Evolutionary conservation across 768 basidiomycete species (phyloP), one percentile per base, ranked within the genome.

Genomic region (Lactarius indigo): DNA sequence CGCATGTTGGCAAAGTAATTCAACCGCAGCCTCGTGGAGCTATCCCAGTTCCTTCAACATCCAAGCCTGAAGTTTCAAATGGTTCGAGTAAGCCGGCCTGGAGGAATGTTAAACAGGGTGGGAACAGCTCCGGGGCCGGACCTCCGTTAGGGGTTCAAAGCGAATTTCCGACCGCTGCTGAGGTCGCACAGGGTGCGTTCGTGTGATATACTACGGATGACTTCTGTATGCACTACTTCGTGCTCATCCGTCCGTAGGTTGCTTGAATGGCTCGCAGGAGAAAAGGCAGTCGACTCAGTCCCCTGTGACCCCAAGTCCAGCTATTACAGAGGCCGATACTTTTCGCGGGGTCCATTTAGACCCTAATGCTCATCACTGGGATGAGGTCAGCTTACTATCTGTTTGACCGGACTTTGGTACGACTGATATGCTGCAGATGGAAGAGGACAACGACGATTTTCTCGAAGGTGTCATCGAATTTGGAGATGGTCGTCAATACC

Each of bases 151-250:
- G 78, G 28, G 76, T 78, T 54, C 76, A 79, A 44, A 84, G 79
- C 64, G 96, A 98, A 69, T 99, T 99, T 74, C 97, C 97, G 8
- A 99, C 97, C 6, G 95, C 96, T 56, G 94, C 93, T 42, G 97
- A 99, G 79, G 94, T 94, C 54, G 92, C 92, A 8, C 88, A 89
- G 79, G 89, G 92, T 89, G 71, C 72, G 85, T 80, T 59, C 26
- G 59, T 41, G 61, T 62, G 62, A 61, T 56, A 12, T 28, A 17
- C 56, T 26, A 23, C 37, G 17, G 47, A 18, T 52, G 4, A 26
- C 23, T 10, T 30, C 33, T 28, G 57, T 54, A 50, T 55, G 35
- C 54, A 62, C n/a, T 13, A 41, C 50, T 33, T 52, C 5, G 35
- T 35, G 30, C 44, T 57, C 47, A 58, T 33, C 42, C 13, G 54